phyloP scores from a whole-genome alignment of 2,329 filamentous ascomycete genomes.

The Davidsoniella virescens region DNA sequence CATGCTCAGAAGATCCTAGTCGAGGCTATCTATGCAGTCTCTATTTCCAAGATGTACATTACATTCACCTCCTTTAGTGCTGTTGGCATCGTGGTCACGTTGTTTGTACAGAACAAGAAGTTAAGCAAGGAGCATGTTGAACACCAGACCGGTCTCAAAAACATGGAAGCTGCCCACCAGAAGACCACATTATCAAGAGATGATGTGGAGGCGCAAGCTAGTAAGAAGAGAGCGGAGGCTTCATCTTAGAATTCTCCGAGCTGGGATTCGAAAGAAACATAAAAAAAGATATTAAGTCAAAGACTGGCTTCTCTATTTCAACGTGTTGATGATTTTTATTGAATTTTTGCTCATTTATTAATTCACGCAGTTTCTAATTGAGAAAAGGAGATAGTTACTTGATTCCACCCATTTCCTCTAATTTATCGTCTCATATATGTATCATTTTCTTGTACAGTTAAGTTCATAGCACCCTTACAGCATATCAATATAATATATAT shows the following conservation, averaged over 20 bases:
- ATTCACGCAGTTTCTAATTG: no score
- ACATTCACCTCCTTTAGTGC: conserved; percentile 35
- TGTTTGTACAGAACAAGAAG: conserved; percentile 31
- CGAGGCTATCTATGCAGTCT: conserved; percentile 31
- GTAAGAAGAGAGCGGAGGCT: not conserved
- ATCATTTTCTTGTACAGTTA: no score
- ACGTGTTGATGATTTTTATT: not conserved
- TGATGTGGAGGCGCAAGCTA: not conserved
- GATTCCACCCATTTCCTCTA: no score
- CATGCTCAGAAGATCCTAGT: conserved; percentile 27
- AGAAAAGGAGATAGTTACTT: no score
- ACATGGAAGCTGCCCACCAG: conserved; percentile 16
- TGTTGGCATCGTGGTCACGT: conserved; percentile 29
- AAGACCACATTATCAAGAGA: not conserved
- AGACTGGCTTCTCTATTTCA: not conserved
- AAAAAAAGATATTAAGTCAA: not conserved
- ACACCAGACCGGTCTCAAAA: conserved; percentile 40
- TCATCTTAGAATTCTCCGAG: no score
- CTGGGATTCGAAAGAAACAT: not conserved
- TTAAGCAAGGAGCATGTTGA: conserved; percentile 40
- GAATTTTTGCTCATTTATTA: no score
- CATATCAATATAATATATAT: no score
- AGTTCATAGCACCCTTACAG: no score
- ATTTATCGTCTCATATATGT: no score
- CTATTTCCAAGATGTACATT: conserved; percentile 40